Base-by-base conservation (phyloP, 306 rosid species). In the Corylus heterophylla region DNA sequence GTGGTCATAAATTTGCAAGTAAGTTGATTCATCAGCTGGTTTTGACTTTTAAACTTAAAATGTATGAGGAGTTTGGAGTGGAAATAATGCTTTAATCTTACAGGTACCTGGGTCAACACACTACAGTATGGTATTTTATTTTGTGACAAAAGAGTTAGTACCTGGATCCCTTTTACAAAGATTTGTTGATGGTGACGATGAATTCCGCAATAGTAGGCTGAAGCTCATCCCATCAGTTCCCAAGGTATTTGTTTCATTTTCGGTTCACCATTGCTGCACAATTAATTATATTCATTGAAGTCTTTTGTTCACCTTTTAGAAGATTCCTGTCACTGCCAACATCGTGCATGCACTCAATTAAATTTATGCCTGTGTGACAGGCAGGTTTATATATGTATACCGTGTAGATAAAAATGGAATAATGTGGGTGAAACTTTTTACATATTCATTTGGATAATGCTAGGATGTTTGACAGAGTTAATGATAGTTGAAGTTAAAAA, bases 221-320 rank as follows among this genome's bases (percentile, higher is more conserved):
- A 95, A 95, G 87, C 98, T 95, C 81, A 95, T 95, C 74, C 99
- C 99, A 74, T 95, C 99, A 14, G 99, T 95, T 75, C 94, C 97
- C 54, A 91, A 95, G 99, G 99, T 94, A 87, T 69, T 74, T n/a
- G 29, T 75, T 54, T 37, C 37, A 11, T 8, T 29, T 51, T 72
- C 5, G 62, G 69, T 3, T 10, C 37, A 47, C 14, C 62, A 20
- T 49, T 8, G 37, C 48, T 20, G 48, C 45, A 39, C 75, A 27
- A 20, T 27, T 52, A 18, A n/a, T 73, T 14, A n/a, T 2, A 29
- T 12, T 6, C 29, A 44, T n/a, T n/a, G 29, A 22, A 22, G 54
- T 68, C 13, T 61, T 22, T 25, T 81, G 17, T 12, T 58, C 29
- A 31, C 42, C 47, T 59, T 25, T 54, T 56, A 54, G 74, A 49